Percentiles rank a stretch among this genome's conserved stretches.
Evolutionary conservation across 164 flowering plant species (phyloP).

Genomic region (Macadamia tetraphylla): DNA sequence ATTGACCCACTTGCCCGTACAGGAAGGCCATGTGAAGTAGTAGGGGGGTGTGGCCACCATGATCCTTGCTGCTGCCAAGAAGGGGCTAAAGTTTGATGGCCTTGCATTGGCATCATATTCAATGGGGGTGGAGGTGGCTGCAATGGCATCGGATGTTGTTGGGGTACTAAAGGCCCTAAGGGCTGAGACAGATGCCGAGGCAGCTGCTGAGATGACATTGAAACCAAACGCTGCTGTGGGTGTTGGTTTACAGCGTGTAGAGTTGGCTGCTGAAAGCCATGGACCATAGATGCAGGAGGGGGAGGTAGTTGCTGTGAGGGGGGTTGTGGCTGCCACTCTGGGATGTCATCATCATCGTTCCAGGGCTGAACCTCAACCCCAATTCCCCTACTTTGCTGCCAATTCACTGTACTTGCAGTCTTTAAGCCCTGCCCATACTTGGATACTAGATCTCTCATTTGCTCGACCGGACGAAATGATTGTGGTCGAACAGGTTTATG

Average conservation of each 20-base stretch:
- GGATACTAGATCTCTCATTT: constrained; percentile 67
- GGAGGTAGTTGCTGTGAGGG: constrained; percentile 18
- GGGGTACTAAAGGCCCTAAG: constrained; percentile 6
- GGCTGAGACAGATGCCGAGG: constrained; percentile 7
- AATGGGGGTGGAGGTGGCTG: too few relatives aligned
- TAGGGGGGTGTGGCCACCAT: constrained; percentile 16
- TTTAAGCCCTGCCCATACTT: constrained; percentile 60
- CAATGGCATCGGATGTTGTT: constrained; percentile 7
- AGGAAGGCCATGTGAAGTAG: constrained; percentile 9
- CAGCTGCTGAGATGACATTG: neutral
- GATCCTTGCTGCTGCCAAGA: constrained; percentile 20
- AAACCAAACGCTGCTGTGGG: neutral
- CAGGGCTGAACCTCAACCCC: constrained; percentile 42
- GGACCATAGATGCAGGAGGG: constrained; percentile 8
- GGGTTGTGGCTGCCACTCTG: constrained; percentile 82
- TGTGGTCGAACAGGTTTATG: constrained; percentile 8
- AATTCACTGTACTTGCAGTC: constrained; percentile 4
- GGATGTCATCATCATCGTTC: constrained; percentile 88
- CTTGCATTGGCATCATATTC: constrained; percentile 16
- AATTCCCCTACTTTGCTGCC: constrained; percentile 11
- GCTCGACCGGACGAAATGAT: constrained; percentile 41
- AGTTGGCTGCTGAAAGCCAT: constrained; percentile 20
- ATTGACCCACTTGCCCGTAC: constrained; percentile 11
- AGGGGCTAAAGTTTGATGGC: constrained; percentile 2
- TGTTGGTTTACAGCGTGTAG: constrained; percentile 23